Evolutionary conservation across 805 yeast species (phyloP).

Genomic region (Ogataea saltuana): DNA sequence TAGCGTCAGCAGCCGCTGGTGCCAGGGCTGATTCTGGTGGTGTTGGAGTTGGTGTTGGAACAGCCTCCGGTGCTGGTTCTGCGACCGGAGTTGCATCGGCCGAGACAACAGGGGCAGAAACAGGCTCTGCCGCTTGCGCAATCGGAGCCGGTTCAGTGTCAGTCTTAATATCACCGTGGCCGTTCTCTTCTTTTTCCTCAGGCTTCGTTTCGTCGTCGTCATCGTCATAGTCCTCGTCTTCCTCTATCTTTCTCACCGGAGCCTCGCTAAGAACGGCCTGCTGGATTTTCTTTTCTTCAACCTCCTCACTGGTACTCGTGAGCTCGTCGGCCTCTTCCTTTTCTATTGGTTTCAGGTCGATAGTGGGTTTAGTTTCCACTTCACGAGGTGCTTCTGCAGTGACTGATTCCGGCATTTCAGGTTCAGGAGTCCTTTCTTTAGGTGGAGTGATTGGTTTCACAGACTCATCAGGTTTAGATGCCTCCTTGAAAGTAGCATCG

Average conservation of each 20-base stretch:
- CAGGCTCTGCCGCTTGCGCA: not conserved
- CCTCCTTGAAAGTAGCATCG: too few species aligned
- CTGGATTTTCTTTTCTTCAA: conserved; percentile 17
- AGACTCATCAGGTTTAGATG: conserved; percentile 3
- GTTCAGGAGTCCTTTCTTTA: conserved; percentile 4
- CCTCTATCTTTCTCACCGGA: conserved; percentile 37
- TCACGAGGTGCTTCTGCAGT: too few species aligned
- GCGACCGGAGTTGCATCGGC: too few species aligned
- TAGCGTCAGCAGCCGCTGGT: not conserved
- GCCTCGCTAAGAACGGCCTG: conserved; percentile 24
- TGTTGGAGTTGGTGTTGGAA: too few species aligned
- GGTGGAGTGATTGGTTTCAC: conserved; percentile 1
- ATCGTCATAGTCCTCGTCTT: conserved; percentile 40
- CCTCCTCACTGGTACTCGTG: conserved; percentile 19
- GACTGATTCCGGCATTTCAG: conserved; percentile 8
- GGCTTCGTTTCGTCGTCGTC: conserved; percentile 16
- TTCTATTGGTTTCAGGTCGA: conserved; percentile 35
- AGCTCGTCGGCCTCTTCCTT: conserved; percentile 33
- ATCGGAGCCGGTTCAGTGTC: not conserved
- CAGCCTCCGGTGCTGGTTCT: too few species aligned
- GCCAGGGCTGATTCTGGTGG: too few species aligned
- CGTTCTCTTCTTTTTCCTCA: conserved; percentile 11
- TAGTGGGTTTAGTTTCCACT: too few species aligned
- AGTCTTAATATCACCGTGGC: conserved; percentile 7
- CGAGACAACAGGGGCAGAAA: not conserved